Percentiles rank a stretch among this genome's conserved stretches.
Conservation (phyloP, 345 rosid species). For the Brassica rapa region DNA sequence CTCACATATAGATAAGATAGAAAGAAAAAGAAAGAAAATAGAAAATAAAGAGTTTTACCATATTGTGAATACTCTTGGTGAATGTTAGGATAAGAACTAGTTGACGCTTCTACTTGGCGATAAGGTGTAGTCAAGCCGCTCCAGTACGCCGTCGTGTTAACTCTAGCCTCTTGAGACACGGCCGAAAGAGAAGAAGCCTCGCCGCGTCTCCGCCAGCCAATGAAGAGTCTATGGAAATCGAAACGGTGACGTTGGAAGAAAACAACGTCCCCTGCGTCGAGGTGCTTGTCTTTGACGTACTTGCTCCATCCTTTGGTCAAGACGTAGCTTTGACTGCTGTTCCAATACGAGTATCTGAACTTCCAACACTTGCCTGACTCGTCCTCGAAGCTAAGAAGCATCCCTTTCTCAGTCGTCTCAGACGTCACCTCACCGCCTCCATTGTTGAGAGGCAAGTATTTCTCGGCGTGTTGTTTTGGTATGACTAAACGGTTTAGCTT, state of each 20-base stretch:
- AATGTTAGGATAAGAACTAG: slow-evolving; percentile 35
- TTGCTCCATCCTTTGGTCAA: slow-evolving; percentile 93
- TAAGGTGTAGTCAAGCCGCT: slow-evolving; percentile 37
- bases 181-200: slow-evolving; percentile 26
- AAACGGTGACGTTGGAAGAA: slow-evolving; percentile 59
- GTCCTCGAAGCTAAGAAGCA: slow-evolving; percentile 75
- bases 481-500: slow-evolving; percentile 90
- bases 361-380: slow-evolving; percentile 82
- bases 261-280: slow-evolving; percentile 76
- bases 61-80: slow-evolving; percentile 65
- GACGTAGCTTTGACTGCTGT: slow-evolving; percentile 81
- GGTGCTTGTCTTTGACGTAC: slow-evolving; percentile 79
- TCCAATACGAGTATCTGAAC: slow-evolving; percentile 87
- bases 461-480: slow-evolving; percentile 92
- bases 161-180: slow-evolving; percentile 22
- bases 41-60: slow-evolving; percentile 48
- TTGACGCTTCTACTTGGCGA: slow-evolving; percentile 42
- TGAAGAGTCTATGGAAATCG: slow-evolving; percentile 57
- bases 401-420: slow-evolving; percentile 43
- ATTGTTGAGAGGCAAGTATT: slow-evolving; percentile 63
- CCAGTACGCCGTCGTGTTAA: slow-evolving; percentile 35
- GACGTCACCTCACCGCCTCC: slow-evolving; percentile 31
- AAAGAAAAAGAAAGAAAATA: background rate
- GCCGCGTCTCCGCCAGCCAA: slow-evolving; percentile 70
- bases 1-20: slow-evolving; percentile 19